A percentile compares a stretch with the other conserved stretches of the same genome.
These are phyloP conservation scores for Colletotrichum aenigma DNA, from an alignment of 2,329 filamentous ascomycete species.

Conservation along the genomic window DNA sequence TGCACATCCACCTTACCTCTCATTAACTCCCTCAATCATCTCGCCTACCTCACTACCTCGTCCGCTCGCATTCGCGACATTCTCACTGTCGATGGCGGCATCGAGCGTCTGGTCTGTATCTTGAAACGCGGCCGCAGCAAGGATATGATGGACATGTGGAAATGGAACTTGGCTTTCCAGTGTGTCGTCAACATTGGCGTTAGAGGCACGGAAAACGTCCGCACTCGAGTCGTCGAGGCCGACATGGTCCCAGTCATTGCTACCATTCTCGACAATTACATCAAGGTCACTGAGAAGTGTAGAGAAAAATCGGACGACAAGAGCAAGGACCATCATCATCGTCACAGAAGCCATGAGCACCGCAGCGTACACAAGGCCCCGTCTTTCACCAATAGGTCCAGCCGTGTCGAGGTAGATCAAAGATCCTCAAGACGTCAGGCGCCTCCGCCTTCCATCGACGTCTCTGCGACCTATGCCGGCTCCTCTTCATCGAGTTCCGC, in stretches of 20 bases:
- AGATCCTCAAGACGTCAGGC: constrained; percentile 75
- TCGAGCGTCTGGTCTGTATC: constrained; percentile 95
- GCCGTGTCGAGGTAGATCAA: constrained; percentile 61
- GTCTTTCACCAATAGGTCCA: constrained; percentile 58
- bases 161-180: constrained; percentile 99
- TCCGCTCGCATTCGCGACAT: constrained; percentile 98
- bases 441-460: constrained; percentile 74
- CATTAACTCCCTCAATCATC: constrained; percentile 98
- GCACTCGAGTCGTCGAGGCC: constrained; percentile 94
- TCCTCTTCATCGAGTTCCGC: constrained; percentile 42
- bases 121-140: constrained; percentile 96
- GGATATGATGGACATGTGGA: constrained; percentile 99
- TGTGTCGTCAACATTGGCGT: constrained; percentile 99
- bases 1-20: constrained; percentile 97
- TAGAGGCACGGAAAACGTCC: constrained; percentile 89
- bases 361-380: constrained; percentile 53
- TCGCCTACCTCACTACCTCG: constrained; percentile 97
- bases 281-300: constrained; percentile 92
- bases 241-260: constrained; percentile 99
- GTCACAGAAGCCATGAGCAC: constrained; percentile 55
- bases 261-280: constrained; percentile 97
- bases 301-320: constrained; percentile 89
- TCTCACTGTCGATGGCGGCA: constrained; percentile 96
- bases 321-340: constrained; percentile 63
- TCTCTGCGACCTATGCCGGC: constrained; percentile 47